Conservation (phyloP, 2,329 filamentous ascomycete genomes). For the Aspergillus felis region DNA sequence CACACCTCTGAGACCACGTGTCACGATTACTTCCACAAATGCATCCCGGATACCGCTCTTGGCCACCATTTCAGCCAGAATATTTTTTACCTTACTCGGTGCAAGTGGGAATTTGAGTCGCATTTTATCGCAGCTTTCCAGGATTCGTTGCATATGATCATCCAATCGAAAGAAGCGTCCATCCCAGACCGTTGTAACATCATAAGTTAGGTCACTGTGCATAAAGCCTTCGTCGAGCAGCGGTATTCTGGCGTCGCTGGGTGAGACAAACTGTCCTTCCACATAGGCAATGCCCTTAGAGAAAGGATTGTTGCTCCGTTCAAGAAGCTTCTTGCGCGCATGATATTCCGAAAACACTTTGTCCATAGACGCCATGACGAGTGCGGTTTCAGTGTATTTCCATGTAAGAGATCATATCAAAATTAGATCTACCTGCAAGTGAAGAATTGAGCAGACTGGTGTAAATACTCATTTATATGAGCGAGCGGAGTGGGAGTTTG, state of each 20-base stretch:
- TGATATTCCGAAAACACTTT: slow-evolving; percentile 37
- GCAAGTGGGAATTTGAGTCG: slow-evolving; percentile 42
- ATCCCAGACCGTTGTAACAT: slow-evolving; percentile 51
- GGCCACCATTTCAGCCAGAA: no score
- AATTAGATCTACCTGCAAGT: no score
- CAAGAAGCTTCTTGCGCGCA: slow-evolving; percentile 26
- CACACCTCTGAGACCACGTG: slow-evolving; percentile 45
- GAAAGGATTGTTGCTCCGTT: slow-evolving; percentile 36
- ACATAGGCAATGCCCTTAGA: slow-evolving; percentile 49
- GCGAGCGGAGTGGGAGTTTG: no score
- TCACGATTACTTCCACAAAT: slow-evolving; percentile 50
- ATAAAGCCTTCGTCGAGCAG: no score
- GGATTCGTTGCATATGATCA: slow-evolving; percentile 46
- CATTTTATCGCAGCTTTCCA: slow-evolving; percentile 45
- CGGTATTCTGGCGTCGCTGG: slow-evolving; percentile 34
- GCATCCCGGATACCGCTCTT: slow-evolving; percentile 46
- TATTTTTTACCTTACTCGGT: slow-evolving; percentile 6
- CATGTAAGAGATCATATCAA: no score
- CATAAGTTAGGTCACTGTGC: slow-evolving; percentile 49
- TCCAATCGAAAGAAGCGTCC: slow-evolving; percentile 51
- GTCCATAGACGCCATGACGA: no score
- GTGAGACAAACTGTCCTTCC: slow-evolving; percentile 39
- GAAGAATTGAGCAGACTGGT: no score
- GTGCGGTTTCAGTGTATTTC: no score
- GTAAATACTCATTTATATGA: no score